Base-by-base conservation (phyloP, 176 grass and related monocot species). In the Eremochloa ophiuroides region DNA sequence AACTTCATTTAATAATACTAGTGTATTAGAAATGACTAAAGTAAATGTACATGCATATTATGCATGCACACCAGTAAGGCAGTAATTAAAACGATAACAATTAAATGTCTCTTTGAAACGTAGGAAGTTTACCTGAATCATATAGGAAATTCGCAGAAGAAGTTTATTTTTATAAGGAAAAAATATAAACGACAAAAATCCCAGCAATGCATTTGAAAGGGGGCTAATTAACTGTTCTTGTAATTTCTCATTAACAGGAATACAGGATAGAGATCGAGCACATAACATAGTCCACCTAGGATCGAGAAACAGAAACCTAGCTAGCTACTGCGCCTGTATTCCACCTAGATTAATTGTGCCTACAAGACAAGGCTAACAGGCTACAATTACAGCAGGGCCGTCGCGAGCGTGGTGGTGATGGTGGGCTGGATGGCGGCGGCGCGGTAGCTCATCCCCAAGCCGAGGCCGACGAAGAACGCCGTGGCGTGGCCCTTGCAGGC, bases 361-460 rank as follows among this genome's bases (percentile, higher is more conserved):
- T 11, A 58, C n/a, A 23, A 58, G 50, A n/a, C n/a, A n/a, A n/a
- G n/a, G n/a, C n/a, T n/a, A n/a, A n/a, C n/a, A n/a, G n/a, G 47
- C 48, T 20, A 53, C 50, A 56, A 56, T 22, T 56, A 56, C 22
- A 56, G 51, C 51, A 56, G 20, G 51, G 55, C 10, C 3, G 76
- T 30, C 11, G 29, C 20, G 18, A 86, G 80, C 50, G 60, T 61
- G 73, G 60, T 61, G 73, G 26, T 68, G 58, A 80, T 66, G 4
- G 9, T 44, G 15, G 79, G 56, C 40, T 64, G 40, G 18, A 86
- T 34, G 7, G 69, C 75, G 15, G 83, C 55, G 62, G 71, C 79
- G 38, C 69, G 66, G 73, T 83, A 83, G 65, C 67, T 74, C 79
- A 76, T 80, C 10, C 83, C 90, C 1, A 86, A 50, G 22, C 86